A percentile compares a stretch with the other conserved stretches of the same genome.
These are phyloP conservation scores for Ophiostoma angusticollis DNA, from an alignment of 2,329 filamentous ascomycete genomes.

Conservation along the genomic window DNA sequence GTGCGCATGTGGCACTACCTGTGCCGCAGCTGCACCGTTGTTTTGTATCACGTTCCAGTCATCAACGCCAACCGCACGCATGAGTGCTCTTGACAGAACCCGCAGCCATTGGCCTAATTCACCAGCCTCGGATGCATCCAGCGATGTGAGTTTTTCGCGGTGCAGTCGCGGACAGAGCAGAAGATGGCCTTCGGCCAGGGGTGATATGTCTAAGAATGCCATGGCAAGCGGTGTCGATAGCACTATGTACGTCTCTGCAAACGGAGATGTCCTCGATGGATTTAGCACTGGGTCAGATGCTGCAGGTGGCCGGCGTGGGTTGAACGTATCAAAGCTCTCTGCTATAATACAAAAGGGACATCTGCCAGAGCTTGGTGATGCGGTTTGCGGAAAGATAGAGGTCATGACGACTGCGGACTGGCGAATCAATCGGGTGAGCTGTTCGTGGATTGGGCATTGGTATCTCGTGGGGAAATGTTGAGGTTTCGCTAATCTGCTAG, in stretches of 20 bases:
- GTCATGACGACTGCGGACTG: neutral
- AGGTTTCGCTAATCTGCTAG: too few relatives aligned
- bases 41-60: slow-evolving; percentile 99
- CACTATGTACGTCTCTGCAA: slow-evolving; percentile 47
- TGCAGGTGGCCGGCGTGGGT: slow-evolving; percentile 30
- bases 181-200: slow-evolving; percentile 70
- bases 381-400: neutral
- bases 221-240: slow-evolving; percentile 66
- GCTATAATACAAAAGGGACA: slow-evolving; percentile 55
- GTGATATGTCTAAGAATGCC: slow-evolving; percentile 89
- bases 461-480: too few relatives aligned
- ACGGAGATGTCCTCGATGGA: slow-evolving; percentile 24
- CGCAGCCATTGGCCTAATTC: slow-evolving; percentile 58
- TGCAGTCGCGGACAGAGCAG: slow-evolving; percentile 70
- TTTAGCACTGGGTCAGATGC: slow-evolving; percentile 22
- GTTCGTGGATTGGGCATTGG: too few relatives aligned
- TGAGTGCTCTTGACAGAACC: slow-evolving; percentile 58
- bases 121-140: slow-evolving; percentile 47
- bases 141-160: slow-evolving; percentile 62
- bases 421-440: neutral
- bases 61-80: slow-evolving; percentile 52
- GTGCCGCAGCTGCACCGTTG: slow-evolving; percentile 77
- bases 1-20: slow-evolving; percentile 87
- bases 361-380: slow-evolving; percentile 13
- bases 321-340: slow-evolving; percentile 33